phyloP scores from a whole-genome alignment of 140 eudicot species.

The Ambrosia hybrid region DNA sequence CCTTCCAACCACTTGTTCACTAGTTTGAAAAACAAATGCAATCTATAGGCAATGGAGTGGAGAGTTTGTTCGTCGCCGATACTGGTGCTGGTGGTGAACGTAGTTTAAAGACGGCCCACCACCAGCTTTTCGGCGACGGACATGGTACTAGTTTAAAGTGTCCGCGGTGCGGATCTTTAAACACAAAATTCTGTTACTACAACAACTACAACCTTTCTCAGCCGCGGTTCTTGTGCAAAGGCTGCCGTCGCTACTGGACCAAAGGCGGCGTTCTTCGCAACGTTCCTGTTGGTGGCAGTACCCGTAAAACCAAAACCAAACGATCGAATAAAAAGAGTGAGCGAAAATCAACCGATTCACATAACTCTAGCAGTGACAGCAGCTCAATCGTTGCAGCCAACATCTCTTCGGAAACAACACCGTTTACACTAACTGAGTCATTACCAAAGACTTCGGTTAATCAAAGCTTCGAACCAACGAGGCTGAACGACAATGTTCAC shows the following conservation, averaged over 20 bases:
- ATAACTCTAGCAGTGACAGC: background rate
- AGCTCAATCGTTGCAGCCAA: background rate
- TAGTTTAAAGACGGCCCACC: too few species aligned
- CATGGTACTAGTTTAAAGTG: slow-evolving; percentile 24
- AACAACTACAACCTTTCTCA: slow-evolving; percentile 61
- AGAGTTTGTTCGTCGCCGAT: background rate
- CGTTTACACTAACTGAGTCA: background rate
- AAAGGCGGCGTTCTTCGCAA: slow-evolving; percentile 35
- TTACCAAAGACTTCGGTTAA: background rate
- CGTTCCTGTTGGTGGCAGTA: slow-evolving; percentile 35
- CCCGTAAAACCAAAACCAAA: slow-evolving; percentile 16
- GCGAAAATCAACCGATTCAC: background rate
- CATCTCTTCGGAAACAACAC: background rate
- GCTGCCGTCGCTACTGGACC: slow-evolving; percentile 35
- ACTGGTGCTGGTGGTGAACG: background rate
- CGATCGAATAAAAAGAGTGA: slow-evolving; percentile 6
- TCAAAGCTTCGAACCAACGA: background rate
- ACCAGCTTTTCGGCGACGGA: too few species aligned
- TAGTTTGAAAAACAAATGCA: background rate
- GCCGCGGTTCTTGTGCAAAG: slow-evolving; percentile 30
- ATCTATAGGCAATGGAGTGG: background rate
- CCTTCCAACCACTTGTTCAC: background rate
- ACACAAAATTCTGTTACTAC: slow-evolving; percentile 86
- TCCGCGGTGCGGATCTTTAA: slow-evolving; percentile 66
- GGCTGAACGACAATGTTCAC: background rate